Conservation (phyloP, 768 basidiomycete genomes). For the Amanita muscaria region DNA sequence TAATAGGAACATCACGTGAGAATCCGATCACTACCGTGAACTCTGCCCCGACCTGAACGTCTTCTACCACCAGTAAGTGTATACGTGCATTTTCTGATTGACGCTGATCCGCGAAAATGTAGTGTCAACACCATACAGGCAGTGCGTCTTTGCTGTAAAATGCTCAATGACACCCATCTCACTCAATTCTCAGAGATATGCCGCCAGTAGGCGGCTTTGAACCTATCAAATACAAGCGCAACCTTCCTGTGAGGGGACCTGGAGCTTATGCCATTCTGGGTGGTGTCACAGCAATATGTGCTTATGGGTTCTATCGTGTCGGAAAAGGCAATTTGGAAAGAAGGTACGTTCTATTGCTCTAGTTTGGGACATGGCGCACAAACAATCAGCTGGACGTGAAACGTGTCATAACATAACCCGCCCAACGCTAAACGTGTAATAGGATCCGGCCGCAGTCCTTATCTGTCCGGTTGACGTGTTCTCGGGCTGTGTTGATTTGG, state of each 20-base stretch:
- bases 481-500: conserved; percentile 35
- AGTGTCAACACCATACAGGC: conserved; percentile 58
- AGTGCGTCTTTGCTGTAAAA: conserved; percentile 36
- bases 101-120: conserved; percentile 10
- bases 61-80: conserved; percentile 6
- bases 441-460: conserved; percentile 55
- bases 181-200: conserved; percentile 67
- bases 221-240: conserved; percentile 89
- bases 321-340: conserved; percentile 89
- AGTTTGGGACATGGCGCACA: conserved; percentile 9
- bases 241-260: conserved; percentile 84
- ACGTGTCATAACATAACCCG: conserved; percentile 55
- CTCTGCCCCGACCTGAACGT: background rate
- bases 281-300: conserved; percentile 78
- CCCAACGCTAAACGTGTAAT: conserved; percentile 64
- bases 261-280: conserved; percentile 79
- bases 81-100: background rate
- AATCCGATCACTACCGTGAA: conserved; percentile 3
- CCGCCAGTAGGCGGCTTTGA: conserved; percentile 93
- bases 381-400: conserved; percentile 53
- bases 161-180: conserved; percentile 8
- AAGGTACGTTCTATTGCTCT: conserved; percentile 54
- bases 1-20: conserved; percentile 5
- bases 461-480: conserved; percentile 31
- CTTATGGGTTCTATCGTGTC: conserved; percentile 86